Conservation (phyloP, 108 stramenopile species). For the Skeletonema menzelii region DNA sequence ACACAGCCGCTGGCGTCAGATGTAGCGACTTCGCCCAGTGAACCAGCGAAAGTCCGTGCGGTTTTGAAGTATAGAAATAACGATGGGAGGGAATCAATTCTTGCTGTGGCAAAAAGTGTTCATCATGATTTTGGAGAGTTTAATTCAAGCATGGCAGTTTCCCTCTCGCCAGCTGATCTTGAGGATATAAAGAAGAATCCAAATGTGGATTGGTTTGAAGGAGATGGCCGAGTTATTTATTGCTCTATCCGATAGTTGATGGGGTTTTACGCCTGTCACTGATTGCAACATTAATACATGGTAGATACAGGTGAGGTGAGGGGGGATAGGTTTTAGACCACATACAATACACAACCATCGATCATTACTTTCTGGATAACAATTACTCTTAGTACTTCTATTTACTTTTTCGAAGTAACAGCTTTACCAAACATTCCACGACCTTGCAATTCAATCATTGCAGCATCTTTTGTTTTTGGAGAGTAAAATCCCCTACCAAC, state of each 20-base stretch:
- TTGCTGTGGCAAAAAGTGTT: slow-evolving; percentile 30
- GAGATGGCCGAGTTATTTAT: slow-evolving; percentile 48
- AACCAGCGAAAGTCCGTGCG: slow-evolving; percentile 12
- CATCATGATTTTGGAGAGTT: slow-evolving; percentile 47
- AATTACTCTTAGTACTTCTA: background rate
- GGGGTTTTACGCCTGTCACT: background rate
- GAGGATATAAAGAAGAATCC: slow-evolving; percentile 29
- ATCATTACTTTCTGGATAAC: background rate
- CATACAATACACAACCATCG: background rate
- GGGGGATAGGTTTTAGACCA: background rate
- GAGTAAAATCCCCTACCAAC: slow-evolving; percentile 49
- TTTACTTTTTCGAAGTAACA: slow-evolving; percentile 31
- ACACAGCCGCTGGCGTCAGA: background rate
- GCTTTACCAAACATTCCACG: slow-evolving; percentile 25
- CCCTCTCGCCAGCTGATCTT: slow-evolving; percentile 32
- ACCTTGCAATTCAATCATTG: slow-evolving; percentile 13
- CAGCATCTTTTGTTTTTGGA: background rate
- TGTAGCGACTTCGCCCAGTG: background rate
- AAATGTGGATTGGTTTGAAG: slow-evolving; percentile 49
- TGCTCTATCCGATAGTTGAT: slow-evolving; percentile 41
- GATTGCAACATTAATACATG: too few relatives aligned
- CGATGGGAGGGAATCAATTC: slow-evolving; percentile 25
- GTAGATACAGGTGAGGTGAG: background rate
- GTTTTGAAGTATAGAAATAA: slow-evolving; percentile 15
- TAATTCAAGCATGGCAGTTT: slow-evolving; percentile 33